phyloP scores from a whole-genome alignment of 2,329 filamentous ascomycete genomes.

The Fusarium siculi region DNA sequence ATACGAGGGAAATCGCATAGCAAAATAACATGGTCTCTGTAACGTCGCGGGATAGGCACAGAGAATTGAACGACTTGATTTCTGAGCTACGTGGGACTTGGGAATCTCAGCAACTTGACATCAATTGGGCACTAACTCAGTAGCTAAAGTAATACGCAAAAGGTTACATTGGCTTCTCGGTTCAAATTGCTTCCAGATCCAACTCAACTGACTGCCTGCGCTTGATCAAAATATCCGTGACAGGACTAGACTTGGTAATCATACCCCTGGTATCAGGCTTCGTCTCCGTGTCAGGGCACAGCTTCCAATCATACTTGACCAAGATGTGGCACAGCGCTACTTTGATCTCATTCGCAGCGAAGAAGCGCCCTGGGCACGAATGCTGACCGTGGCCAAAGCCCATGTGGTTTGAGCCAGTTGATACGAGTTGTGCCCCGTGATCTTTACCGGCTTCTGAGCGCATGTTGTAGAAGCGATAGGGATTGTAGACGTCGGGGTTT shows the following conservation, averaged over 20 bases:
- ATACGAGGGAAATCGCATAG: neutral
- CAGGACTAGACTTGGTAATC: neutral
- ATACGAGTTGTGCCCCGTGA: neutral
- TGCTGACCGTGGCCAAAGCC: constrained; percentile 1
- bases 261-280: neutral
- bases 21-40: accelerated
- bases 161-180: accelerated
- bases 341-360: constrained; percentile 1
- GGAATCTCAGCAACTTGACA: accelerated
- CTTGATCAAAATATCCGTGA: neutral
- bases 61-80: accelerated
- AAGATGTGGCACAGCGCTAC: neutral
- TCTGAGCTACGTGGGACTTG: accelerated
- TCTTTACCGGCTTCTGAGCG: neutral
- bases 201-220: neutral
- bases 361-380: neutral
- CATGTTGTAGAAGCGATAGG: neutral
- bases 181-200: neutral
- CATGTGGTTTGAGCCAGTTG: neutral
- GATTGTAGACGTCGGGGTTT: neutral
- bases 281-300: neutral
- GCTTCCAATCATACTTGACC: constrained; percentile 11
- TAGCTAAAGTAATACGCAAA: too few species aligned
- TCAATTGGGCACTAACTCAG: too few species aligned
- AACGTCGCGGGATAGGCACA: accelerated